Evolutionary conservation across 164 flowering plant genomes (phyloP), one percentile per base, ranked within the genome.

Genomic region (Macadamia tetraphylla): DNA sequence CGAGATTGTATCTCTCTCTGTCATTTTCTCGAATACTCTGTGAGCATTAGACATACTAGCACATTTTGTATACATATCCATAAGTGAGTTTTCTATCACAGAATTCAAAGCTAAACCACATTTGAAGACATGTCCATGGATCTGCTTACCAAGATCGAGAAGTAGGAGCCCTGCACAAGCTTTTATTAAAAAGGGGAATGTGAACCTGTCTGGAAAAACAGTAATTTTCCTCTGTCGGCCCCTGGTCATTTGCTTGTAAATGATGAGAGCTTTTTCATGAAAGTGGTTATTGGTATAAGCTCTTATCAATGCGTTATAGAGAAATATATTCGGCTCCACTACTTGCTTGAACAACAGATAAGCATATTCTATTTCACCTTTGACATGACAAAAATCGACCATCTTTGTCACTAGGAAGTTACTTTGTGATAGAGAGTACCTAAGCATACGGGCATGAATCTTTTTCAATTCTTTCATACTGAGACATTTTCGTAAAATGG

Each of bases 361-460:
- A 6, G 86, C 91, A 55, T 88, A 86, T 0, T 64, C 76, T 12
- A 69, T 67, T 18, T 82, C 80, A 23, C 79, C 84, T 55, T 51
- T 61, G 35, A 52, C 48, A 63, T 83, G 74, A 57, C 94, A 87
- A 7, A 82, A 63, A 52, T 83, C 84, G 9, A 91, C 70, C 88
- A 91, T 88, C 74, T 88, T 90, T 9, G 92, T 89, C 14, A 72
- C 81, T 68, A 91, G 70, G 75, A 83, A 89, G 67, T 73, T 89
- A 86, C 94, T 86, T 69, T 83, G 87, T 6, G 86, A 75, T 1
- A 91, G 66, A 3, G 83, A 81, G 32, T 71, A 69, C 67, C 81
- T 82, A 68, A 86, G 68, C 10, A 87, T 79, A 67, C 73, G 80
- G 70, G 87, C 81, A 66, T 89, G 92, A 11, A 82, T 78, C 76